Evolutionary conservation across 1,284 basidiomycete genomes (phyloP).

Genomic region (Anthracocystis panici-leucophaei): DNA sequence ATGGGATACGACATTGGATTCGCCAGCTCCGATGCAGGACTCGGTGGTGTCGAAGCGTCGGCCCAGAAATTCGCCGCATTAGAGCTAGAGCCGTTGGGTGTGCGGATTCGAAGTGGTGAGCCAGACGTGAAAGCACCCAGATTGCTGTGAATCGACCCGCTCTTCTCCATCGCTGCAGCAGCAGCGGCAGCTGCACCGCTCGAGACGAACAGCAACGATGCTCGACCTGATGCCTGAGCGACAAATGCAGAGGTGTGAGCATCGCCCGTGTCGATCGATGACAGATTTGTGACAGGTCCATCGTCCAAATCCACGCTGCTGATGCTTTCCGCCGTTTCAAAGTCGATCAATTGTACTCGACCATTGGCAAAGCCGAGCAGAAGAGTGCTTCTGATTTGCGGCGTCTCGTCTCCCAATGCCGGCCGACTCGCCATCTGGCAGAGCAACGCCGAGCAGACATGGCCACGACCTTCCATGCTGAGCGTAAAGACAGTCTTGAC

Average conservation of each 20-base stretch:
- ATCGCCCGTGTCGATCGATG: conserved; percentile 25
- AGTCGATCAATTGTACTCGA: conserved; percentile 30
- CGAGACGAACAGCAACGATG: conserved; percentile 35
- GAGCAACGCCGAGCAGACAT: conserved; percentile 39
- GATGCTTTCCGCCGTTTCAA: conserved; percentile 28
- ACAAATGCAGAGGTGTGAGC: conserved; percentile 24
- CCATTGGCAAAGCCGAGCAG: conserved; percentile 50
- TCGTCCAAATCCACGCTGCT: conserved; percentile 43
- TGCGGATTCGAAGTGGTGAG: conserved; percentile 41
- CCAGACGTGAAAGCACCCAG: conserved; percentile 26
- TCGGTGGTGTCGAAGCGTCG: conserved; percentile 45
- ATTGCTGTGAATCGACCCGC: conserved; percentile 39
- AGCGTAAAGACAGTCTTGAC: conserved; percentile 34
- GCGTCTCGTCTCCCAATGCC: conserved; percentile 26
- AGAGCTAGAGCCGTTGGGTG: conserved; percentile 40
- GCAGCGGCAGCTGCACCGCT: conserved; percentile 5
- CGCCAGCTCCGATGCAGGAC: conserved; percentile 36
- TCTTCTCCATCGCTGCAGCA: conserved; percentile 31
- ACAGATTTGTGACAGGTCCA: conserved; percentile 31
- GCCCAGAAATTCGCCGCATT: conserved; percentile 46
- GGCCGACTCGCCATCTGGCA: conserved; percentile 27
- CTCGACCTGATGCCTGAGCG: conserved; percentile 30
- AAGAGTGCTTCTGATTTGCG: conserved; percentile 28
- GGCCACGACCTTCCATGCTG: conserved; percentile 23
- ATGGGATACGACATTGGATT: conserved; percentile 46